Evolutionary conservation across 345 rosid species (phyloP).

Genomic region (Camelina hispida): DNA sequence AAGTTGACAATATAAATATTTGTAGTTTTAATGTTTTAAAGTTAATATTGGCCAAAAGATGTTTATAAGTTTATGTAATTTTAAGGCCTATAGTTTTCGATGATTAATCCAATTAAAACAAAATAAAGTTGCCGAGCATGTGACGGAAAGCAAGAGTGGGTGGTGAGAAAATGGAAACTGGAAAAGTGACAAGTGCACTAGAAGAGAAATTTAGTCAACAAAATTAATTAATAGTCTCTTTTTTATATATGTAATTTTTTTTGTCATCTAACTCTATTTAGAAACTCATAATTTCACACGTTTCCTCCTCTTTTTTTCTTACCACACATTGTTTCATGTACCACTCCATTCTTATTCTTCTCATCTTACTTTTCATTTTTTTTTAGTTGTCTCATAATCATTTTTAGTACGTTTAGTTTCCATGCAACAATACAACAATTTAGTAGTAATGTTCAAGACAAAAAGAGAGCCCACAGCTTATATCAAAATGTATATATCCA

Average conservation of each 20-base stretch:
- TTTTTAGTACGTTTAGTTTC: background rate
- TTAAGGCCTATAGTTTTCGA: background rate
- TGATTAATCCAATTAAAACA: background rate
- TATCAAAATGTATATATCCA: background rate
- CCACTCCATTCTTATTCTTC: background rate
- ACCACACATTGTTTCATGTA: constrained; percentile 17
- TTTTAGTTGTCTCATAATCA: background rate
- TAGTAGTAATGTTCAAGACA: background rate
- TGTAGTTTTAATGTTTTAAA: too few species aligned
- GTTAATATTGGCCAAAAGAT: background rate
- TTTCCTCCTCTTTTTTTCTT: constrained; percentile 29
- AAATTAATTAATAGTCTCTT: constrained; percentile 18
- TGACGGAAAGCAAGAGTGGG: constrained; percentile 39
- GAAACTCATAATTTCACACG: constrained; percentile 38
- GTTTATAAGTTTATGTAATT: background rate
- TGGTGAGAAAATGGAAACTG: constrained; percentile 26
- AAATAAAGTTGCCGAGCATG: constrained; percentile 24
- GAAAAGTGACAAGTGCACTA: constrained; percentile 33
- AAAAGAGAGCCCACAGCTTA: background rate
- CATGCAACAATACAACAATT: constrained; percentile 2
- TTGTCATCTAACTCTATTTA: constrained; percentile 35
- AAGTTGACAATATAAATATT: background rate
- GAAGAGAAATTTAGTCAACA: constrained; percentile 35
- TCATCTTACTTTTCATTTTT: background rate
- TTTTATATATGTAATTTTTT: background rate